Evolutionary conservation across 2,329 filamentous ascomycete genomes (phyloP), one percentile per base, ranked within the genome.

Genomic region (Biscogniauxia mediterranea): DNA sequence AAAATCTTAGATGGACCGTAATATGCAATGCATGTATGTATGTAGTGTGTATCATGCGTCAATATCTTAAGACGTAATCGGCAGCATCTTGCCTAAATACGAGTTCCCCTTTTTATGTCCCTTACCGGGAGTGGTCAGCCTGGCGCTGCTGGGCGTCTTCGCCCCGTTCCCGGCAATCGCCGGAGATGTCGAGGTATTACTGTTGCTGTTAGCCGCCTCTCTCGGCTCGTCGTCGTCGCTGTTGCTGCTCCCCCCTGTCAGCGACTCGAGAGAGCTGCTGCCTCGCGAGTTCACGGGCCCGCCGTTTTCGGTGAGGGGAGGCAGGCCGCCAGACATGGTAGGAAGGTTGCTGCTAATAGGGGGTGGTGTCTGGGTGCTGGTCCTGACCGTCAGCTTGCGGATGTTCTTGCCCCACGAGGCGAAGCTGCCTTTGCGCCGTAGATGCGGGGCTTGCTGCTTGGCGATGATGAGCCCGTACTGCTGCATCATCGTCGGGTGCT

Each of bases 401-500:
- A 69, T 62, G 26, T 68, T 67, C 51, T 68, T 69, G 26, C 67
- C 64, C 67, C 69, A 72, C 1, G 59, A 64, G 1, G 66, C 58
- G 19, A 68, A 66, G 56, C 67, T 72, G 28, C 57, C 64, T 8
- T 61, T 67, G 50, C 61, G 69, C 49, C 57, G 66, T 11, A 68
- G 38, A 21, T 67, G 63, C 8, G 65, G 58, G 8, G 53, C 53
- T 49, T 70, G 69, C 56, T 68, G 67, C 56, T 71, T 72, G 1
- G 71, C 66, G 25, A 75, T 70, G 57, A 75, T 73, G 50, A 75
- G 58, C 61, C 81, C 80, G 62, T 82, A 78, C 59, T 85, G 82
- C 17, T 75, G 72, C 49, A 76, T 71, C 77, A 83, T 81, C 21
- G 80, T 83, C 5, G 82, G 80, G 62, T 82, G 71, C 13, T 79